Conservation (phyloP, 495 filamentous ascomycete genomes). For the Massariosphaeria phaeospora region DNA sequence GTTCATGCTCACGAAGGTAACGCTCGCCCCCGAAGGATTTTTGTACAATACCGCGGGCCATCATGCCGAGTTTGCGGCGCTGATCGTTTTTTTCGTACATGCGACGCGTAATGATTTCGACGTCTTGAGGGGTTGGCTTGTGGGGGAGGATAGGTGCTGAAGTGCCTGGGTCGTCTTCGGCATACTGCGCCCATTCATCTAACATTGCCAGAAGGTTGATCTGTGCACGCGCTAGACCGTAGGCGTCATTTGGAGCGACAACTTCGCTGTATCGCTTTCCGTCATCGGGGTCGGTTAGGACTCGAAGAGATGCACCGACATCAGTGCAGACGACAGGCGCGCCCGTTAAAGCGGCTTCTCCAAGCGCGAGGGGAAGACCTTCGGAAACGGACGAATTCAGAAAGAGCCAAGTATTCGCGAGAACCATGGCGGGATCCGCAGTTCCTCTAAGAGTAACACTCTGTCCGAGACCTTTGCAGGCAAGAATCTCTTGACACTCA, state of each 20-base stretch:
- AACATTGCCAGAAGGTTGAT: conserved; percentile 58
- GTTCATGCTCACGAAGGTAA: conserved; percentile 64
- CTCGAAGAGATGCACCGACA: conserved; percentile 58
- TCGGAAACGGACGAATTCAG: conserved; percentile 64
- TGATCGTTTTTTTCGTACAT: conserved; percentile 61
- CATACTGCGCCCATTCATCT: conserved; percentile 55
- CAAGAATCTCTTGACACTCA: conserved; percentile 59
- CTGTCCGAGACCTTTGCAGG: conserved; percentile 53
- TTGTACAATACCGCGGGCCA: conserved; percentile 55
- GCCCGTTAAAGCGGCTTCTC: conserved; percentile 60
- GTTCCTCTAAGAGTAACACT: conserved; percentile 53
- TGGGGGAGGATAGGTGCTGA: conserved; percentile 48
- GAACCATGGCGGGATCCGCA: conserved; percentile 53
- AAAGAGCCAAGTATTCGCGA: conserved; percentile 61
- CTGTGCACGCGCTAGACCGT: conserved; percentile 56
- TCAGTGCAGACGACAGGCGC: conserved; percentile 62
- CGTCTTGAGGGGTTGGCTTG: conserved; percentile 49
- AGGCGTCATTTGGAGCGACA: conserved; percentile 59
- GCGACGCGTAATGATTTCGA: conserved; percentile 50
- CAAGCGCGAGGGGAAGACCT: conserved; percentile 60
- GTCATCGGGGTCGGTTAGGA: conserved; percentile 58
- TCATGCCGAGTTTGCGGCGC: conserved; percentile 57
- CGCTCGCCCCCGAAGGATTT: conserved; percentile 58
- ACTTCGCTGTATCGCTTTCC: conserved; percentile 56
- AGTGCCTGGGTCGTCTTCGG: conserved; percentile 44